A percentile compares a stretch with the other conserved stretches of the same genome.
Conservation (phyloP, 1,284 basidiomycete genomes). For the Heliocybe sulcata region DNA sequence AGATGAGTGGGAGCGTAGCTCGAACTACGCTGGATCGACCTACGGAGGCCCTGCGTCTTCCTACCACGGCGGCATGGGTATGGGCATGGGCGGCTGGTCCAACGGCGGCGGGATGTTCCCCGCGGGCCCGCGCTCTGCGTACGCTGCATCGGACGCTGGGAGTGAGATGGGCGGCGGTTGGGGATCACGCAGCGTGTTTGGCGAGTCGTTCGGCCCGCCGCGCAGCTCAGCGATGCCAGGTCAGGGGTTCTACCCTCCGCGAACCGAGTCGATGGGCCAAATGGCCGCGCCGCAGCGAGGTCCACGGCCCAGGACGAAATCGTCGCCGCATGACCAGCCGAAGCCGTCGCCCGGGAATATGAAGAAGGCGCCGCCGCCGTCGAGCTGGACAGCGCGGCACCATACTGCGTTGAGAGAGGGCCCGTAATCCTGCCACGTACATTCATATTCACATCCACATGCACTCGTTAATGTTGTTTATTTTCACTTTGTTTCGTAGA, state of each 20-base stretch:
- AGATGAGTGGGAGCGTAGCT: slow-evolving; percentile 81
- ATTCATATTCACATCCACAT: neutral
- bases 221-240: neutral
- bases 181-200: slow-evolving; percentile 61
- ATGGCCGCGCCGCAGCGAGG: slow-evolving; percentile 15
- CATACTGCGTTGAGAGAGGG: slow-evolving; percentile 1
- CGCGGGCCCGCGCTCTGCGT: slow-evolving; percentile 43
- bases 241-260: slow-evolving; percentile 18
- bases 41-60: slow-evolving; percentile 28
- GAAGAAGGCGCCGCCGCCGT: slow-evolving; percentile 43
- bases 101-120: slow-evolving; percentile 41
- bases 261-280: slow-evolving; percentile 11
- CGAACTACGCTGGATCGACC: slow-evolving; percentile 30
- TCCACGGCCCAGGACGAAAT: slow-evolving; percentile 42
- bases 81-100: slow-evolving; percentile 25
- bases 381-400: slow-evolving; percentile 43
- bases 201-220: slow-evolving; percentile 51
- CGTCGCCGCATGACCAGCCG: slow-evolving; percentile 36
- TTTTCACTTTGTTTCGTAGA: too few relatives aligned
- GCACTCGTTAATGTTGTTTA: neutral
- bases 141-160: slow-evolving; percentile 38
- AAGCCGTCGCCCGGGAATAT: slow-evolving; percentile 15
- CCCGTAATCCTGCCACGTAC: neutral
- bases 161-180: slow-evolving; percentile 48
- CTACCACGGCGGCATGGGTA: slow-evolving; percentile 25